A percentile compares a stretch with the other conserved stretches of the same genome.
phyloP scores from a whole-genome alignment of 1,284 basidiomycete species.

The Naganishia sp. region DNA sequence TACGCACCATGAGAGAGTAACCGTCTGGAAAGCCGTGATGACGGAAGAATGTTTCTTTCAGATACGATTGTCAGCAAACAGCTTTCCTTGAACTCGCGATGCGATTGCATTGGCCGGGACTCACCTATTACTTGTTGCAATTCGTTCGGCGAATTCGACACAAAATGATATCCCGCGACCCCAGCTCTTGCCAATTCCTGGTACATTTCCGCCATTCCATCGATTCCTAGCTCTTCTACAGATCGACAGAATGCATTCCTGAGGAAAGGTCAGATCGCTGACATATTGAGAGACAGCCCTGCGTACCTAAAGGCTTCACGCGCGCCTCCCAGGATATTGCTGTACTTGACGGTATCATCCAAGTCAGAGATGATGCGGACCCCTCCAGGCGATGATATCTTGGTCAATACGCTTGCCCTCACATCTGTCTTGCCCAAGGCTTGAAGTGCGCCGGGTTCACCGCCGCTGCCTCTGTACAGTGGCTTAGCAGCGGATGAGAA shows the following conservation, averaged over 20 bases:
- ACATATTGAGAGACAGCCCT: constrained; percentile 49
- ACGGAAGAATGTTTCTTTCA: constrained; percentile 61
- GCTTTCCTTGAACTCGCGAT: background rate
- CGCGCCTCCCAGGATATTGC: constrained; percentile 71
- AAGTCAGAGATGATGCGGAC: constrained; percentile 86
- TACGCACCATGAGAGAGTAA: constrained; percentile 63
- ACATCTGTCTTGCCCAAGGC: constrained; percentile 35
- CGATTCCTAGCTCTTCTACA: constrained; percentile 73
- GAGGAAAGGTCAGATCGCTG: constrained; percentile 29
- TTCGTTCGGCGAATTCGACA: constrained; percentile 88
- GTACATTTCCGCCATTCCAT: constrained; percentile 85
- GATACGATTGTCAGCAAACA: background rate
- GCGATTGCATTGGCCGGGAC: background rate
- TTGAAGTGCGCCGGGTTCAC: constrained; percentile 34
- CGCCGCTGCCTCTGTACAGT: constrained; percentile 20
- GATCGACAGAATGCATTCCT: constrained; percentile 58
- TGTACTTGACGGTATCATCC: constrained; percentile 87
- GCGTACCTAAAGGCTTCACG: constrained; percentile 64
- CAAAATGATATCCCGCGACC: constrained; percentile 62
- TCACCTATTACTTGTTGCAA: constrained; percentile 75
- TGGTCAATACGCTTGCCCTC: constrained; percentile 35
- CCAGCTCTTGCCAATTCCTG: constrained; percentile 60
- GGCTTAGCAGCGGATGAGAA: constrained; percentile 29
- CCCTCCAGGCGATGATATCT: constrained; percentile 36
- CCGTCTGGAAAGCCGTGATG: constrained; percentile 58